Evolutionary conservation across 495 filamentous ascomycete species (phyloP), one percentile per base, ranked within the genome.

Genomic region (Trichoderma reesei): DNA sequence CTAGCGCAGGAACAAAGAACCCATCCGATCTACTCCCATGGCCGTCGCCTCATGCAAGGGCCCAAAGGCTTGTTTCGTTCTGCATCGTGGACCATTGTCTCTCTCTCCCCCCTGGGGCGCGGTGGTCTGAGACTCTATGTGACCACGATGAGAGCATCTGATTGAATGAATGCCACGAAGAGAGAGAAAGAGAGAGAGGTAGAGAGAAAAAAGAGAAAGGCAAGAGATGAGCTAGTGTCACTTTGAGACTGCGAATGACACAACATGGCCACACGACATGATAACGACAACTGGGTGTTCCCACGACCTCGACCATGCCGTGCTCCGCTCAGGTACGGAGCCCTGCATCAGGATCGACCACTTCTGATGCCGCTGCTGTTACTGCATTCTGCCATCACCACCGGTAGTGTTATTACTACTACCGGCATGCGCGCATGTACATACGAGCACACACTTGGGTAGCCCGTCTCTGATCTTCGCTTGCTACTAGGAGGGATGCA

Each of bases 1-100:
- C 51, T 56, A 56, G 51, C 26, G 51, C 51, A 56, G 51, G 51
- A 33, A 56, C 51, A 56, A 3, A 51, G n/a, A n/a, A n/a, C n/a
- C n/a, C 51, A 10, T 56, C 26, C 51, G 51, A 56, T 56, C 51
- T 56, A 31, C 51, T 34, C 51, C 26, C 20, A 51, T 56, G 51
- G 51, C 20, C 14, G 14, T 51, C 13, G 46, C 18, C 5, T 56
- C 10, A 34, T 56, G 51, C 51, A 56, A 56, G 51, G 51, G 51
- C 51, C 11, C 16, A 11, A 56, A 31, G 20, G 20, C 20, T n/a
- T n/a, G 13, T 56, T 56, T 10, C 1, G 9, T n/a, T 34, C n/a
- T n/a, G n/a, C n/a, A n/a, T n/a, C n/a, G n/a, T n/a, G n/a, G n/a
- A n/a, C n/a, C n/a, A 33, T 33, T 56, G 26, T 56, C 51, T 34